phyloP scores from a whole-genome alignment of 805 yeast species.

The Saturnispora besseyi region DNA sequence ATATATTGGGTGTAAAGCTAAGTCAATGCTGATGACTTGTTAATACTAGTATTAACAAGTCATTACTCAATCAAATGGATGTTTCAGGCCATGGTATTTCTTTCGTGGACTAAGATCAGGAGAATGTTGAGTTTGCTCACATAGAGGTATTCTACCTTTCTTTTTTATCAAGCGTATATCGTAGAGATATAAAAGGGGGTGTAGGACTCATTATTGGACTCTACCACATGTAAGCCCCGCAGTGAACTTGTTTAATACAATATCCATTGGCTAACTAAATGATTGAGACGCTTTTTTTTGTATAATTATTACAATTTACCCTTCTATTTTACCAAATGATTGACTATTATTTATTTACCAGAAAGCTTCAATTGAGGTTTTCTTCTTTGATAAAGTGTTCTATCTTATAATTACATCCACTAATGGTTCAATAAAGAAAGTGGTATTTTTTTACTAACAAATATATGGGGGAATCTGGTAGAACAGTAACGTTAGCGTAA shows the following conservation, averaged over 20 bases:
- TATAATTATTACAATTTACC: no score
- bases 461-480: no score
- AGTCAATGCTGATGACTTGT: neutral
- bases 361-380: neutral
- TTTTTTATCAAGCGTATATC: neutral
- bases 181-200: neutral
- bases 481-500: no score
- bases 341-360: neutral
- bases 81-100: conserved; percentile 6
- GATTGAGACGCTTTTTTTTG: neutral
- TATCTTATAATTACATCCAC: neutral
- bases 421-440: no score
- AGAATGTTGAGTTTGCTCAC: conserved; percentile 6
- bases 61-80: neutral
- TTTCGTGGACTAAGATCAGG: conserved; percentile 10
- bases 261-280: neutral
- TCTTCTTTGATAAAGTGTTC: neutral
- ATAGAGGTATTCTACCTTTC: neutral
- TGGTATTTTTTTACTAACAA: neutral
- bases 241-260: neutral
- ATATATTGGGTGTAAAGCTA: neutral
- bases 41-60: neutral
- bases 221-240: conserved; percentile 2
- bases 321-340: neutral
- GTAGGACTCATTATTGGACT: neutral